Evolutionary conservation across 768 basidiomycete species (phyloP), one percentile per base, ranked within the genome.

Genomic region (Mrakia frigida): DNA sequence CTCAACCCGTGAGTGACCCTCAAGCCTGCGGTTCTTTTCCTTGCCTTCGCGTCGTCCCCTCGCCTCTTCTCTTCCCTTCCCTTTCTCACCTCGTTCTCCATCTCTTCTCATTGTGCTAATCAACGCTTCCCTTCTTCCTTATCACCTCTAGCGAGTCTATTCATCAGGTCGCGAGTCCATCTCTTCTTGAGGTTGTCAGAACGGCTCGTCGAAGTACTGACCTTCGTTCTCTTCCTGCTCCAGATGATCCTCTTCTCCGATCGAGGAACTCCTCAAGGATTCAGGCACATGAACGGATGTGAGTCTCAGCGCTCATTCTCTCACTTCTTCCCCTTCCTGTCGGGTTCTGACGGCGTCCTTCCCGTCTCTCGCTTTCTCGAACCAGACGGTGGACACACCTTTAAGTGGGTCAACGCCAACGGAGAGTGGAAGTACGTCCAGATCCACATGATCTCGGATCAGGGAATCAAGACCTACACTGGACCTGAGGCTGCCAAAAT

Each of bases 241-340:
- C n/a, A n/a, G n/a, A 83, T 86, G 82, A 82, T 82, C 33, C 83
- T 86, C 78, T 85, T 86, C 82, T 80, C 80, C 23, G 85, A 86
- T 79, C 83, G 85, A 78, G 85, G 85, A 63, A 84, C 84, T 59
- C 85, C 85, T 46, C 72, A 82, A 31, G 80, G 80, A n/a, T 94
- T 86, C 85, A 89, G 92, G 84, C 86, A 90, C 78, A 86, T 89
- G 89, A 92, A 98, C 84, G 95, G 94, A 50, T 50, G 3, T 97
- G 18, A 21, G 52, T 53, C 10, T 23, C 18, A n/a, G n/a, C n/a
- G n/a, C n/a, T n/a, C n/a, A n/a, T n/a, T n/a, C 52, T 53, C 25
- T 11, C 52, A 7, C 52, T 11, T 53, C 52, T 53, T 21, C 52
- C 23, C 23, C 16, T 53, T 21, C 52, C 10, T 53, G 2, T 7